Evolutionary conservation across 305 asterid genomes (phyloP).

Genomic region (Fraxinus angustifolia): DNA sequence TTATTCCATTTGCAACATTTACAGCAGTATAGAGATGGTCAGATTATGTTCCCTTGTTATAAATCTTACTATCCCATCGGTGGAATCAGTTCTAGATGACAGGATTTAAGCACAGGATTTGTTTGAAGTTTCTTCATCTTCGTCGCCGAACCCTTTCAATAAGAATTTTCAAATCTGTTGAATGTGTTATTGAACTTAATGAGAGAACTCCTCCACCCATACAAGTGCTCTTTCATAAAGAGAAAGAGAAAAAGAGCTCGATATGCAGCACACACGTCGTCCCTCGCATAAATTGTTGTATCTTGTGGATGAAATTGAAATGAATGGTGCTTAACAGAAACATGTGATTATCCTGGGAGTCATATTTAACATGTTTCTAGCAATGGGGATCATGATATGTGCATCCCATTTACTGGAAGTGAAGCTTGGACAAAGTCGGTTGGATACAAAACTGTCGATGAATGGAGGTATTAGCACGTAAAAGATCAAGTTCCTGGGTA

Average conservation of each 20-base stretch:
- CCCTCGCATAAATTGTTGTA: not conserved
- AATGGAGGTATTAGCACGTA: conserved; percentile 75
- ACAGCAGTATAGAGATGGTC: not conserved
- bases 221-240: not conserved
- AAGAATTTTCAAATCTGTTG: not conserved
- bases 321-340: not conserved
- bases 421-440: conserved; percentile 86
- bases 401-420: conserved; percentile 80
- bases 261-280: not conserved
- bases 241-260: not conserved
- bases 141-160: not conserved
- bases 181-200: not conserved
- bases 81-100: not conserved
- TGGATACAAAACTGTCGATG: conserved; percentile 62
- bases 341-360: not conserved
- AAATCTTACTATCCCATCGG: not conserved
- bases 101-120: not conserved
- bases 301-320: not conserved
- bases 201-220: not conserved
- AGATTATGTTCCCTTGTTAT: not conserved
- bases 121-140: not conserved
- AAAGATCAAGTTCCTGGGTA: conserved; percentile 72
- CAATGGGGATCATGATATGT: conserved; percentile 96
- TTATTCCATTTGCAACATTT: not conserved
- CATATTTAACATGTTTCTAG: conserved; percentile 2